Conservation (phyloP, 345 rosid species). For the Moringa oleifera region DNA sequence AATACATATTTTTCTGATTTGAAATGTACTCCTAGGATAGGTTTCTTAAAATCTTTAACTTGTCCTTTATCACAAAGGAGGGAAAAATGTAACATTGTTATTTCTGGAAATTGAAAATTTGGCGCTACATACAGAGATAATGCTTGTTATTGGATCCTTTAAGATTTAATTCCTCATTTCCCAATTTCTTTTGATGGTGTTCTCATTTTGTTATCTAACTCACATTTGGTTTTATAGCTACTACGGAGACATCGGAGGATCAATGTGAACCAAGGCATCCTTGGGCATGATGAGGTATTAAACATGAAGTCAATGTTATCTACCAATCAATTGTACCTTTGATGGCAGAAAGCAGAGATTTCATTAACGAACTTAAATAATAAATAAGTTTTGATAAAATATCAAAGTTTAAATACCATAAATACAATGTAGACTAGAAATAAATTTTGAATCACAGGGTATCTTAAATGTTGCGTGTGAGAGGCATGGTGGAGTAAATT, state of each 20-base stretch:
- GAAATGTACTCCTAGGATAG: too few species aligned
- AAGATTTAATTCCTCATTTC: neutral
- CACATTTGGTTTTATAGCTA: constrained; percentile 30
- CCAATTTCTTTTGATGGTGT: neutral
- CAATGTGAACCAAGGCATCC: constrained; percentile 44
- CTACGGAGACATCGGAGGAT: constrained; percentile 62
- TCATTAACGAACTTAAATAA: too few species aligned
- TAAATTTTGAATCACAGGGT: neutral
- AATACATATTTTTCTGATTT: too few species aligned
- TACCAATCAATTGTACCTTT: neutral
- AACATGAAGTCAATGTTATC: neutral
- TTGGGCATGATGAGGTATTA: constrained; percentile 54
- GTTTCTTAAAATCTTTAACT: too few species aligned
- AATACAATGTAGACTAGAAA: too few species aligned
- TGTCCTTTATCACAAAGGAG: too few species aligned
- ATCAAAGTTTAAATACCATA: too few species aligned
- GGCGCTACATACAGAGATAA: too few species aligned
- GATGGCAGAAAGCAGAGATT: neutral
- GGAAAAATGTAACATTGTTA: too few species aligned
- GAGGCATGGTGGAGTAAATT: neutral
- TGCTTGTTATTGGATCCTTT: neutral
- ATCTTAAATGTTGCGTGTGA: neutral
- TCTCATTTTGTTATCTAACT: neutral
- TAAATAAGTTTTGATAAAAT: too few species aligned
- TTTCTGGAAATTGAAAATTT: too few species aligned